phyloP scores from a whole-genome alignment of 2,329 filamentous ascomycete genomes.

The Talaromyces sp. region DNA sequence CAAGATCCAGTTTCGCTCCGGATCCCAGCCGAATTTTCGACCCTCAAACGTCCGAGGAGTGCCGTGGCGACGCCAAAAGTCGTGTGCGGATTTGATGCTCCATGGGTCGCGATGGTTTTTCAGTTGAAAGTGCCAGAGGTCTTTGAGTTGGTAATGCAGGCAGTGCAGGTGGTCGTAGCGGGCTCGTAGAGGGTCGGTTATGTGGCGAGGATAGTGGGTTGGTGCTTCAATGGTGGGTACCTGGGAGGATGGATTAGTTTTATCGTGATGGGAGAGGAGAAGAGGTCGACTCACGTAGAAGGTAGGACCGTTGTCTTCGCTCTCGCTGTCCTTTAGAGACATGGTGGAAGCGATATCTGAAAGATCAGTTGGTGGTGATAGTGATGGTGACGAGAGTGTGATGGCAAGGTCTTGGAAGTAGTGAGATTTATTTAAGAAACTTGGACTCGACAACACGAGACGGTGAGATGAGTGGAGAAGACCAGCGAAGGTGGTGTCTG shows the following conservation, averaged over 20 bases:
- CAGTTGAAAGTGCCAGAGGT: slow-evolving; percentile 19
- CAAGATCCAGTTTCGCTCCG: slow-evolving; percentile 13
- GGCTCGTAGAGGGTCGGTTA: slow-evolving; percentile 5
- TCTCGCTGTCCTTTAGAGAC: neutral
- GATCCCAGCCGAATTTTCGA: slow-evolving; percentile 14
- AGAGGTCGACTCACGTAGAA: neutral
- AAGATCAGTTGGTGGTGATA: neutral
- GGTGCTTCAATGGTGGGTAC: slow-evolving; percentile 10
- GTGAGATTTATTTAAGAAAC: neutral
- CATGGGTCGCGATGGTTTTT: slow-evolving; percentile 8
- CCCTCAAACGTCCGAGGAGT: slow-evolving; percentile 12
- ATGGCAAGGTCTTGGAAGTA: neutral
- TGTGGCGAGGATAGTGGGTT: slow-evolving; percentile 2
- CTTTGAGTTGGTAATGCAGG: slow-evolving; percentile 12
- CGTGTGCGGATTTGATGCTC: slow-evolving; percentile 15
- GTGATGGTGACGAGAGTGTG: neutral
- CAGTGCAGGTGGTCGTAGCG: slow-evolving; percentile 12
- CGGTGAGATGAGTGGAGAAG: neutral
- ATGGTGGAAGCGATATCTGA: no score
- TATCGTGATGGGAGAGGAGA: neutral
- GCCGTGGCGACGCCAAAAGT: slow-evolving; percentile 16
- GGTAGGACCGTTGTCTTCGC: neutral
- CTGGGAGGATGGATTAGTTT: slow-evolving; percentile 1
- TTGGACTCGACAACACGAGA: neutral
- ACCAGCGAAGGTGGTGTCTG: neutral